Percentiles rank a stretch among this genome's conserved stretches.
These are phyloP conservation scores for Lyophyllum decastes DNA, from an alignment of 768 basidiomycete genomes.

Conservation along the genomic window DNA sequence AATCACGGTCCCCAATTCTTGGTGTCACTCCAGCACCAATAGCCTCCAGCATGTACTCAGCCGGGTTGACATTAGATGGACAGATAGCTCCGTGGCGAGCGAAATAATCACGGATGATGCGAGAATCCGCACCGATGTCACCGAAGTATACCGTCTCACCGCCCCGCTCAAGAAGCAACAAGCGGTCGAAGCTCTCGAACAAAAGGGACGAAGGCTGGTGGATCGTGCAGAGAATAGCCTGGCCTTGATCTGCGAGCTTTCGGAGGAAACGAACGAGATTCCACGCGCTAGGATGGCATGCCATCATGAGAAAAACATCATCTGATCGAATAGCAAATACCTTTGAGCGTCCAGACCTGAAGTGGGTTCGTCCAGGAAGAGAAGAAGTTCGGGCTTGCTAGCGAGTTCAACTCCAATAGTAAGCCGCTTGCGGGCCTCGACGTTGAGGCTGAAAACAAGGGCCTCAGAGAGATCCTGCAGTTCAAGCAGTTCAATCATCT, in stretches of 20 bases:
- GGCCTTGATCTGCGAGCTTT: conserved; percentile 83
- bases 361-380: conserved; percentile 63
- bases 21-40: conserved; percentile 82
- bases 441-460: conserved; percentile 67
- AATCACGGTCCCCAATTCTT: conserved; percentile 76
- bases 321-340: conserved; percentile 28
- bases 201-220: conserved; percentile 86
- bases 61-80: conserved; percentile 77
- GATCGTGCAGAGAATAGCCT: conserved; percentile 89
- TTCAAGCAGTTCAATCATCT: conserved; percentile 82
- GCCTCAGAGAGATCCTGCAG: conserved; percentile 84
- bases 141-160: conserved; percentile 96
- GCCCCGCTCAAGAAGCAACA: conserved; percentile 69
- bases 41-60: conserved; percentile 80
- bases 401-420: conserved; percentile 93
- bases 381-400: conserved; percentile 77
- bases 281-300: conserved; percentile 57
- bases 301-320: conserved; percentile 54
- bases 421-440: conserved; percentile 79
- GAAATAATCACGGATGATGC: conserved; percentile 74
- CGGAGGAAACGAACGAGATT: conserved; percentile 79
- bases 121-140: conserved; percentile 77
- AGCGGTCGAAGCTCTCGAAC: conserved; percentile 83
- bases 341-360: conserved; percentile 47
- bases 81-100: conserved; percentile 72